Conservation (phyloP, 768 basidiomycete genomes). For the Mycena olivaceomarginata region DNA sequence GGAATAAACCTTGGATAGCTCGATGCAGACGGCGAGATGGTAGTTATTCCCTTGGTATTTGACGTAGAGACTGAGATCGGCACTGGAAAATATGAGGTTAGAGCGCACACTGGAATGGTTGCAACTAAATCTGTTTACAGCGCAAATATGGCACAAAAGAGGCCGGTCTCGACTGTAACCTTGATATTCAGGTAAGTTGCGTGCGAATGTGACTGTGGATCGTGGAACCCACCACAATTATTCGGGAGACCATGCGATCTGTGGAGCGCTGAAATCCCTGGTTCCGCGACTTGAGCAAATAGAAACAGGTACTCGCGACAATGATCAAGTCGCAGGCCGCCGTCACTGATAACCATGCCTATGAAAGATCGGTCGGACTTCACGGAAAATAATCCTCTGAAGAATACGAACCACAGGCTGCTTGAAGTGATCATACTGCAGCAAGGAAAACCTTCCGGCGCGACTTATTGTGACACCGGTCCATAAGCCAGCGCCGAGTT, state of each 20-base stretch:
- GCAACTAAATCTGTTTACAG: not conserved
- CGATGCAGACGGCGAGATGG: constrained; percentile 40
- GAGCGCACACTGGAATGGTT: not conserved
- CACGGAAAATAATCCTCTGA: no score
- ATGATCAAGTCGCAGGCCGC: constrained; percentile 49
- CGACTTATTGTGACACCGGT: constrained; percentile 11
- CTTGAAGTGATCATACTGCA: constrained; percentile 1
- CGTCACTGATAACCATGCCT: constrained; percentile 49
- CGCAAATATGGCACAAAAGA: constrained; percentile 42
- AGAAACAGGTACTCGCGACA: constrained; percentile 46
- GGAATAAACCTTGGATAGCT: constrained; percentile 48
- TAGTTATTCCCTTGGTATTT: constrained; percentile 39
- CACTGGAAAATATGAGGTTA: not conserved
- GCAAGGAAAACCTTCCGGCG: constrained; percentile 11
- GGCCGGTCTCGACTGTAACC: constrained; percentile 46
- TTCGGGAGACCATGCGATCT: constrained; percentile 30
- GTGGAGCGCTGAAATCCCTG: constrained; percentile 34
- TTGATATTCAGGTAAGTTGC: constrained; percentile 16
- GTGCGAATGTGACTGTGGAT: no score
- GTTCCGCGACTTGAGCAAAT: constrained; percentile 37
- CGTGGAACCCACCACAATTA: constrained; percentile 12
- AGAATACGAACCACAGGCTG: constrained; percentile 13
- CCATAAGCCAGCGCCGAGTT: constrained; percentile 23
- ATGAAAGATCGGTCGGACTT: not conserved
- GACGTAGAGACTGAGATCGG: constrained; percentile 46